These are phyloP conservation scores for Backusella morwellensis DNA, from an alignment of 192 early-diverging fungal genomes.

Conservation along the genomic window DNA sequence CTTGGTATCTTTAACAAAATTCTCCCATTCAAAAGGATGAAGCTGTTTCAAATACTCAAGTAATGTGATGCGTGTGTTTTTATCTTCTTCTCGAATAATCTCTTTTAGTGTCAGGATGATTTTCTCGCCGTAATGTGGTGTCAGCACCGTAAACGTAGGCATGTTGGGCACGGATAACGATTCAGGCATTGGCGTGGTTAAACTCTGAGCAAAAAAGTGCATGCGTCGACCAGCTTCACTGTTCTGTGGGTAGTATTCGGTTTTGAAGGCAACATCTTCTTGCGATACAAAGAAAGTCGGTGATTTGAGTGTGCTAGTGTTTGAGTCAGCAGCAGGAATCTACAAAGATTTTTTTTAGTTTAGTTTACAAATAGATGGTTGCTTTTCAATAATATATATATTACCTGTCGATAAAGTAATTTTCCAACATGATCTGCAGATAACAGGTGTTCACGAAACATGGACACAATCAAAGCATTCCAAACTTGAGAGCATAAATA, in stretches of 20 bases:
- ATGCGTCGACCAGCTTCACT: constrained; percentile 82
- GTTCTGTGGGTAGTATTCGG: constrained; percentile 66
- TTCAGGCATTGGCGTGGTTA: constrained; percentile 78
- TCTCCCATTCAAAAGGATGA: constrained; percentile 85
- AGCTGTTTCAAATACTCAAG: constrained; percentile 81
- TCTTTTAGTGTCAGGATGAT: constrained; percentile 79
- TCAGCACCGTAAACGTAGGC: constrained; percentile 84
- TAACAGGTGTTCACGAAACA: constrained; percentile 80
- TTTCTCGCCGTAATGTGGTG: constrained; percentile 85
- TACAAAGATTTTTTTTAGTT: no score
- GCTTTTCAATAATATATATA: background rate
- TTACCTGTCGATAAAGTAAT: constrained; percentile 74
- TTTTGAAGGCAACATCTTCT: constrained; percentile 64
- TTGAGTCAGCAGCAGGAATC: constrained; percentile 40
- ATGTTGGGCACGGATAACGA: constrained; percentile 78
- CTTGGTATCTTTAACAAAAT: constrained; percentile 88
- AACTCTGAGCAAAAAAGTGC: constrained; percentile 83
- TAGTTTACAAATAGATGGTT: background rate
- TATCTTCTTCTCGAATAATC: constrained; percentile 81
- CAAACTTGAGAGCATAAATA: constrained; percentile 81
- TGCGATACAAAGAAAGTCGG: constrained; percentile 66
- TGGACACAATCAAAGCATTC: constrained; percentile 81
- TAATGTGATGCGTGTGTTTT: constrained; percentile 74
- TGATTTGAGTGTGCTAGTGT: constrained; percentile 65
- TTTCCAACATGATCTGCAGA: constrained; percentile 72